These are phyloP conservation scores for Trichoderma atrobrunneum DNA, from an alignment of 2,329 filamentous ascomycete species.

Conservation along the genomic window DNA sequence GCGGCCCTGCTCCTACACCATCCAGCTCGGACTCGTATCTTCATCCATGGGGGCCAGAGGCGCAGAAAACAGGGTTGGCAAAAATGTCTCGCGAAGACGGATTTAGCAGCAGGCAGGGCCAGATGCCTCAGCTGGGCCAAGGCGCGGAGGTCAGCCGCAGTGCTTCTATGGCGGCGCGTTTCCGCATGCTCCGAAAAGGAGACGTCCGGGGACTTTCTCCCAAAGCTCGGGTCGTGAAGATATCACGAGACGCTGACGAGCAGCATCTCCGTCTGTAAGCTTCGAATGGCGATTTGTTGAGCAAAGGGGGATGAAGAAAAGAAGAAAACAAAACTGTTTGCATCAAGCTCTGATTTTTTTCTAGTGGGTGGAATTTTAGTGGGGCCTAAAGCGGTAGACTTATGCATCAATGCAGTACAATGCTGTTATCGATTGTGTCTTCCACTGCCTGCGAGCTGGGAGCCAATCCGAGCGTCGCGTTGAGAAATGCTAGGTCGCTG, in stretches of 20 bases:
- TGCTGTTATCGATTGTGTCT: slow-evolving; percentile 21
- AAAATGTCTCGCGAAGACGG: slow-evolving; percentile 26
- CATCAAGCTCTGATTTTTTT: slow-evolving; percentile 26
- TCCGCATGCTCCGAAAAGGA: slow-evolving; percentile 62
- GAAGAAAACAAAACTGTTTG: slow-evolving; percentile 24
- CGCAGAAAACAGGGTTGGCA: slow-evolving; percentile 35
- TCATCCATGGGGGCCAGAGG: slow-evolving; percentile 64
- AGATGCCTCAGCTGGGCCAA: slow-evolving; percentile 44
- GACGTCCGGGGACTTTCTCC: slow-evolving; percentile 99
- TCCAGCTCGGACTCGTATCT: slow-evolving; percentile 75
- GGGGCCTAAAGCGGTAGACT: slow-evolving; percentile 21
- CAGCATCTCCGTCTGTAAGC: slow-evolving; percentile 79
- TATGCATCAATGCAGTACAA: slow-evolving; percentile 22
- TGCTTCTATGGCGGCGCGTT: slow-evolving; percentile 99
- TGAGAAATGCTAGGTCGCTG: slow-evolving; percentile 19
- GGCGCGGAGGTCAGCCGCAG: slow-evolving; percentile 76
- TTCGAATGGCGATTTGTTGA: slow-evolving; percentile 99
- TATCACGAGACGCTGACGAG: slow-evolving; percentile 35
- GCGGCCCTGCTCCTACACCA: slow-evolving; percentile 16
- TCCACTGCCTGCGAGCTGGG: neutral
- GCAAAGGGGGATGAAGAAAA: slow-evolving; percentile 68
- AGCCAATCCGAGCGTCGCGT: slow-evolving; percentile 30
- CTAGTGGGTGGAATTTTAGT: slow-evolving; percentile 19
- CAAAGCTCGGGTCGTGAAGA: slow-evolving; percentile 63
- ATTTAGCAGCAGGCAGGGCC: slow-evolving; percentile 48